phyloP scores from a whole-genome alignment of 306 rosid genomes.

The Oemleria cerasiformis region DNA sequence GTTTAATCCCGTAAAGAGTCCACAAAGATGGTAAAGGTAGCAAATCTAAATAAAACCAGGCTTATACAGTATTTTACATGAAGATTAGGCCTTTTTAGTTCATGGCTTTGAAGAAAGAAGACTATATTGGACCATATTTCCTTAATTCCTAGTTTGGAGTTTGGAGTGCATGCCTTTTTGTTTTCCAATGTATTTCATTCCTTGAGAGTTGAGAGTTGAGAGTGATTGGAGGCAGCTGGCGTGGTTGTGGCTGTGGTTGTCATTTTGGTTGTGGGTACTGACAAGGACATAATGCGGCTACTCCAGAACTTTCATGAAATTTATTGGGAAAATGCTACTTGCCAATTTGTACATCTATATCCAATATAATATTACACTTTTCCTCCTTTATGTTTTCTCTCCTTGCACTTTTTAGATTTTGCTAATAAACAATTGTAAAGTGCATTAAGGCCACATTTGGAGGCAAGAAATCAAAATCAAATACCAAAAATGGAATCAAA shows the following conservation, averaged over 20 bases:
- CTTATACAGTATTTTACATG: not conserved
- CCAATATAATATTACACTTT: not conserved
- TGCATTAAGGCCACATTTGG: no score
- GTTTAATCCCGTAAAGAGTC: no score
- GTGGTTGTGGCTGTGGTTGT: no score
- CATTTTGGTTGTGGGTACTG: not conserved
- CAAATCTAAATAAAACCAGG: not conserved
- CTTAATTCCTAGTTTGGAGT: not conserved
- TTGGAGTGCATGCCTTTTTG: not conserved
- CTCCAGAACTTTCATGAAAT: not conserved
- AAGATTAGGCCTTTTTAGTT: not conserved
- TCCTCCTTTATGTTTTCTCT: not conserved
- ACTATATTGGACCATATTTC: not conserved
- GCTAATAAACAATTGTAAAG: not conserved
- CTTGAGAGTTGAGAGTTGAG: no score
- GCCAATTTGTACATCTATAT: not conserved
- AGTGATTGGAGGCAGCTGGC: no score
- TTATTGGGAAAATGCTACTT: not conserved
- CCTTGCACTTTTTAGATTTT: not conserved
- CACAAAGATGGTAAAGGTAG: no score
- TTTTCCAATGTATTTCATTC: not conserved
- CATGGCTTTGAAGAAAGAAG: not conserved
- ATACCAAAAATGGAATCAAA: no score
- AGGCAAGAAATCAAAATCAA: no score
- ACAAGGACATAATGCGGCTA: conserved; percentile 13